These are phyloP conservation scores for Phytophthora fragariaefolia DNA, from an alignment of 352 stramenopile species.

Conservation along the genomic window DNA sequence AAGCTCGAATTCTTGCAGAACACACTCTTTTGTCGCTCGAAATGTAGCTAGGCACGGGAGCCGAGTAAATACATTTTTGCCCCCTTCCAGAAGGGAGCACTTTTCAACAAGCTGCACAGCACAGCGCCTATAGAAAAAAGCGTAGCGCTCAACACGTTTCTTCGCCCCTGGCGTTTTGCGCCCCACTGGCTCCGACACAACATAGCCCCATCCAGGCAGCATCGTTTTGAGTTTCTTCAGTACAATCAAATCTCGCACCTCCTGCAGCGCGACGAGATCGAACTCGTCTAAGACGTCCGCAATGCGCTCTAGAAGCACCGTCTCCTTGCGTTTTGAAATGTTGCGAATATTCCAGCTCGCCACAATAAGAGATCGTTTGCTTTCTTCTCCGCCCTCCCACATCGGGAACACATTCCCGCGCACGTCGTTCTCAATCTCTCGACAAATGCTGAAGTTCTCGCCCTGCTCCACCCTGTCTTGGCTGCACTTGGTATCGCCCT, in stretches of 20 bases:
- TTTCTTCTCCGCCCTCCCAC: not conserved
- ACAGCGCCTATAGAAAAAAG: constrained; percentile 59
- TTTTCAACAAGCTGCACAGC: constrained; percentile 36
- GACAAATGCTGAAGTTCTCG: constrained; percentile 40
- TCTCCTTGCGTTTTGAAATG: constrained; percentile 56
- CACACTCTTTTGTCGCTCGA: constrained; percentile 16
- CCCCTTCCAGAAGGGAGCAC: constrained; percentile 26
- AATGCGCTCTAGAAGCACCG: constrained; percentile 51
- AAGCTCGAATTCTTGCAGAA: constrained; percentile 38
- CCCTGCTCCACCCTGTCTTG: not conserved
- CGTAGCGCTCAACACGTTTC: constrained; percentile 54
- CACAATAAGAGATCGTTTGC: constrained; percentile 44
- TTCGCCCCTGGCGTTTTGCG: constrained; percentile 24
- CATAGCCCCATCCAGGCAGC: constrained; percentile 64
- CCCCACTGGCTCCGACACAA: constrained; percentile 53
- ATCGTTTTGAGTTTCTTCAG: constrained; percentile 63
- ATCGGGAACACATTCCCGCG: constrained; percentile 43
- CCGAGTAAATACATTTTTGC: constrained; percentile 34
- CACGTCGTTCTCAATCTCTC: constrained; percentile 42
- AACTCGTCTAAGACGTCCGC: constrained; percentile 57
- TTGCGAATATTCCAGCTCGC: constrained; percentile 84
- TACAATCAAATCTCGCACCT: constrained; percentile 69
- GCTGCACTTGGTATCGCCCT: not conserved
- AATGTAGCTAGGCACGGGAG: constrained; percentile 61
- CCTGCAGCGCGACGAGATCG: constrained; percentile 73